These are phyloP conservation scores for Xylariaceae sp. DNA, from an alignment of 2,329 filamentous ascomycete species.

Conservation along the genomic window DNA sequence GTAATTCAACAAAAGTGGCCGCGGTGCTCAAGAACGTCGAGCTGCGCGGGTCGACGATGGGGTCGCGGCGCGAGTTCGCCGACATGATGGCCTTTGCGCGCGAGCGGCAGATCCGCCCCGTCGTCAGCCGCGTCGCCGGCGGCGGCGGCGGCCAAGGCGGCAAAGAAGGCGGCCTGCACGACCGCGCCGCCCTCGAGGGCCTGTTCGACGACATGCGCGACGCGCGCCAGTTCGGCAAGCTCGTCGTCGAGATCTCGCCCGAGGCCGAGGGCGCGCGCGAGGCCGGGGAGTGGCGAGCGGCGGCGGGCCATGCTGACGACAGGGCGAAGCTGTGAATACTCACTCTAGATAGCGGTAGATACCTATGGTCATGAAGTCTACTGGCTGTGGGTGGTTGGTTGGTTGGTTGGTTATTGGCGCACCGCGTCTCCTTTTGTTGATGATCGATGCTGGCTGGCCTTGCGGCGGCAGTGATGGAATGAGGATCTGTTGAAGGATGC, in stretches of 20 bases:
- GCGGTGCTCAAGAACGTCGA: slow-evolving; percentile 86
- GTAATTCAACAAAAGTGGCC: no score
- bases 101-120: slow-evolving; percentile 63
- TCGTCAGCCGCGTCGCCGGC: slow-evolving; percentile 67
- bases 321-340: no score
- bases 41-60: slow-evolving; percentile 82
- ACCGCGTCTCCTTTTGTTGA: no score
- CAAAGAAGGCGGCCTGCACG: slow-evolving; percentile 70
- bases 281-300: slow-evolving; percentile 30
- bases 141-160: no score
- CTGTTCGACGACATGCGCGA: slow-evolving; percentile 85
- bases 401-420: no score
- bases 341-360: no score
- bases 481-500: no score
- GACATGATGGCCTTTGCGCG: slow-evolving; percentile 83
- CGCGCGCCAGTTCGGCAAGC: slow-evolving; percentile 83
- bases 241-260: slow-evolving; percentile 64
- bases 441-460: no score
- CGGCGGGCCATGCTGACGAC: no score
- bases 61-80: slow-evolving; percentile 78
- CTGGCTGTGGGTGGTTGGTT: no score
- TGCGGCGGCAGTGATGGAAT: no score
- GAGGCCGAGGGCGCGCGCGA: slow-evolving; percentile 26
- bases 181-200: slow-evolving; percentile 69
- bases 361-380: no score